phyloP scores from a whole-genome alignment of 345 rosid species.

The thale cress (Arabidopsis thaliana) region DNA sequence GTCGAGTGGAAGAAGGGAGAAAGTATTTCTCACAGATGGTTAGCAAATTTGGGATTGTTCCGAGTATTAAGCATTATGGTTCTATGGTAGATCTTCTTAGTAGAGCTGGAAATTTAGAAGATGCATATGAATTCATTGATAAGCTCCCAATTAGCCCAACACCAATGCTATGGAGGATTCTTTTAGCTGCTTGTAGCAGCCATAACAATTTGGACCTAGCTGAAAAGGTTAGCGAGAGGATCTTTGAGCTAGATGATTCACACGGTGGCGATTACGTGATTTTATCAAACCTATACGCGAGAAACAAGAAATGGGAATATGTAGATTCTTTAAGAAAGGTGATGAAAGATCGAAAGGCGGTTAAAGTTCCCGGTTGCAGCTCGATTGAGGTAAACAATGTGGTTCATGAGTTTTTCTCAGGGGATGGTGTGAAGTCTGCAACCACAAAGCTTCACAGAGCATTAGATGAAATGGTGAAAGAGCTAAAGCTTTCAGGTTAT shows the following conservation, averaged over 20 bases:
- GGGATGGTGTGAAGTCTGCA: conserved; percentile 66
- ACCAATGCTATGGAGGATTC: conserved; percentile 75
- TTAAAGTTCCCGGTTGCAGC: conserved; percentile 87
- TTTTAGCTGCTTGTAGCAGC: conserved; percentile 79
- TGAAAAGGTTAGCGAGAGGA: conserved; percentile 56
- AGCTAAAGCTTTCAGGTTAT: conserved; percentile 80
- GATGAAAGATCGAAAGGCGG: conserved; percentile 64
- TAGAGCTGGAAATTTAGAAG: conserved; percentile 71
- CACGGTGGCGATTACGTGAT: conserved; percentile 89
- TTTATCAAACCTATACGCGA: conserved; percentile 74
- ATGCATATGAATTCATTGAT: conserved; percentile 67
- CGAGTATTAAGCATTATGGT: conserved; percentile 78
- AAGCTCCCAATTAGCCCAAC: conserved; percentile 63
- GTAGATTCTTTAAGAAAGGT: conserved; percentile 62
- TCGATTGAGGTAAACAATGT: conserved; percentile 72
- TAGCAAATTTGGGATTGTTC: conserved; percentile 52
- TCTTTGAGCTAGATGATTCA: conserved; percentile 66
- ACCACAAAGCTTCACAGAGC: conserved; percentile 56
- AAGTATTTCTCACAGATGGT: conserved; percentile 62
- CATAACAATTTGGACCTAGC: conserved; percentile 62
- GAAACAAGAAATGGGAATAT: conserved; percentile 73
- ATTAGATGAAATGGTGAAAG: conserved; percentile 65
- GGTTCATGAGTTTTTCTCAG: conserved; percentile 83
- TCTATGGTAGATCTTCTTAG: conserved; percentile 91
- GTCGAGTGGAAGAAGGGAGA: conserved; percentile 69